Percentiles rank a stretch among this genome's conserved stretches.
These are phyloP conservation scores for Mycena floridula DNA, from an alignment of 768 basidiomycete genomes.

Conservation along the genomic window DNA sequence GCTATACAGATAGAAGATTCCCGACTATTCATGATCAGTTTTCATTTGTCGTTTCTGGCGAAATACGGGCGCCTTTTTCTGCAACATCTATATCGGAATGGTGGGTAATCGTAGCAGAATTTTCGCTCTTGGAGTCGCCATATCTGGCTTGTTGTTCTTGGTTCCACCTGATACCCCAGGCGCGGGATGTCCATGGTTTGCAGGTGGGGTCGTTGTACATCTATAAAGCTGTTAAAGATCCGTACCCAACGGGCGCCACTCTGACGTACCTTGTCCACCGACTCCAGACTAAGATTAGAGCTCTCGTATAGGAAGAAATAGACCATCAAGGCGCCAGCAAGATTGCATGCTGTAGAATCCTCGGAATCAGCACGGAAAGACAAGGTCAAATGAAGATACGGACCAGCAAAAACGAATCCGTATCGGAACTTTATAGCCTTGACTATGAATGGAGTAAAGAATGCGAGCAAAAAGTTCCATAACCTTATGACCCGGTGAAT, in stretches of 20 bases:
- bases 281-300: conserved; percentile 59
- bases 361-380: not conserved
- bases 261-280: conserved; percentile 44
- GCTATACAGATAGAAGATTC: too few relatives aligned
- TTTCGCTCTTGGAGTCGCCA: too few relatives aligned
- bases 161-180: conserved; percentile 31
- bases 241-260: conserved; percentile 5
- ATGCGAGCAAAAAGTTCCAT: conserved; percentile 68
- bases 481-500: conserved; percentile 20
- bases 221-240: conserved; percentile 14
- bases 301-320: conserved; percentile 76
- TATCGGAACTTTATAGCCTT: conserved; percentile 50
- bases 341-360: conserved; percentile 40
- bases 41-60: too few relatives aligned
- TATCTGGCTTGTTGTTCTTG: not conserved
- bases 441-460: conserved; percentile 75
- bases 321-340: conserved; percentile 52
- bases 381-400: conserved; percentile 6
- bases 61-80: too few relatives aligned
- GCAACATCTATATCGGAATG: too few relatives aligned
- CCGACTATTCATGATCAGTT: too few relatives aligned
- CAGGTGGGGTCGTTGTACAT: conserved; percentile 62
- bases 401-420: conserved; percentile 67
- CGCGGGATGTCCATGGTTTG: conserved; percentile 59
- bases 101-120: too few relatives aligned